phyloP scores from a whole-genome alignment of 495 filamentous ascomycete species.

The Parachaetomium inaequale region DNA sequence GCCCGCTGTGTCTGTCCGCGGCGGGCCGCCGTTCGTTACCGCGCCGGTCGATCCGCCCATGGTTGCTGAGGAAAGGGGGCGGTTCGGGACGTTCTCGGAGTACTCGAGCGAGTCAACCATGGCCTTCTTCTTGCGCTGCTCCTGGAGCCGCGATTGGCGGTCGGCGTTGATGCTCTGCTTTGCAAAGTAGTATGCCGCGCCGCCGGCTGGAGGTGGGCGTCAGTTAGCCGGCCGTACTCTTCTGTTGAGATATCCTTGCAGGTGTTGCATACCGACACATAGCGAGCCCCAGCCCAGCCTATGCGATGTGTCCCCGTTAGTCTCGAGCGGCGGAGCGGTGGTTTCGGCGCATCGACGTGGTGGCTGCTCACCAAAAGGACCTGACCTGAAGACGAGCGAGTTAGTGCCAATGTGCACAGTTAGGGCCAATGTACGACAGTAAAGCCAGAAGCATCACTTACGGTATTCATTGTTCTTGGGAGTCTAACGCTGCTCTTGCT shows the following conservation, averaged over 20 bases:
- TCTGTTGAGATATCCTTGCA: neutral
- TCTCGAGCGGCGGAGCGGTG: neutral
- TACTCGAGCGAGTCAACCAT: constrained; percentile 59
- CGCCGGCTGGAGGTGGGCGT: constrained; percentile 60
- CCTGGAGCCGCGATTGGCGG: constrained; percentile 65
- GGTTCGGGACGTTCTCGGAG: constrained; percentile 38
- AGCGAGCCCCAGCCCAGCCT: constrained; percentile 87
- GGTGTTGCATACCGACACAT: constrained; percentile 60
- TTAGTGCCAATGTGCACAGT: neutral
- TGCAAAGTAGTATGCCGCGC: constrained; percentile 86
- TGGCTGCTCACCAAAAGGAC: constrained; percentile 55
- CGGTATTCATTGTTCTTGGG: constrained; percentile 27
- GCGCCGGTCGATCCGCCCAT: constrained; percentile 36
- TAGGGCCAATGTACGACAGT: neutral
- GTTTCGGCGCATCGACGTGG: neutral
- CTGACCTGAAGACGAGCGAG: constrained; percentile 45
- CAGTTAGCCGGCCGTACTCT: constrained; percentile 21
- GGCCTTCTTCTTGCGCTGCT: constrained; percentile 60
- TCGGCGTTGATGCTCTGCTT: constrained; percentile 92
- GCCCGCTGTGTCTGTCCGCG: constrained; percentile 56
- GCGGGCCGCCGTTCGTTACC: constrained; percentile 34
- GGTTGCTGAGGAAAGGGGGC: constrained; percentile 35
- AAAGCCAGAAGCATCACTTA: constrained; percentile 12
- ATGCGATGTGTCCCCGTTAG: constrained; percentile 10
- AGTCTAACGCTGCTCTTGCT: neutral